phyloP scores from a whole-genome alignment of 495 filamentous ascomycete species.

The Talaromyces ruber region DNA sequence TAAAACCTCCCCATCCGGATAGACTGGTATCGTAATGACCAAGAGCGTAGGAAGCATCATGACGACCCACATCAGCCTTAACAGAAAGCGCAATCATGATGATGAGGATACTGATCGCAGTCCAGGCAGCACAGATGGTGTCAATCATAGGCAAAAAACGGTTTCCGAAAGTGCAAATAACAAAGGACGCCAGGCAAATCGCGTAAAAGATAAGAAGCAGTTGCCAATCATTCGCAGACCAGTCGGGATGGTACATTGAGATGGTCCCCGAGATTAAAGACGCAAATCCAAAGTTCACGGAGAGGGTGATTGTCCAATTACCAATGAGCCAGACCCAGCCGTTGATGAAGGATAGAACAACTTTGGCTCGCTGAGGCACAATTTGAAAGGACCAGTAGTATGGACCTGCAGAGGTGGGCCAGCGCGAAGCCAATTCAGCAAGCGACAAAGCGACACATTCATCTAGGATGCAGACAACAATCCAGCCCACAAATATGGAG shows the following conservation, averaged over 20 bases:
- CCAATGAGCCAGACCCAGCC: constrained; percentile 62
- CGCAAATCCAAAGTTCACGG: constrained; percentile 59
- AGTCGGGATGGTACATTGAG: constrained; percentile 46
- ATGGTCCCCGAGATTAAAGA: constrained; percentile 50
- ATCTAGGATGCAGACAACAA: constrained; percentile 28
- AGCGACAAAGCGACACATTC: constrained; percentile 34
- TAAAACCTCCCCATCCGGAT: constrained; percentile 36
- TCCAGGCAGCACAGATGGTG: constrained; percentile 33
- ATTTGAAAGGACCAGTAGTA: constrained; percentile 45
- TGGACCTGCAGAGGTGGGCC: constrained; percentile 40
- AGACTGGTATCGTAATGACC: constrained; percentile 40
- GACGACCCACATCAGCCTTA: constrained; percentile 32
- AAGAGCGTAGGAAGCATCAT: constrained; percentile 32
- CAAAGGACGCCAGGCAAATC: constrained; percentile 43
- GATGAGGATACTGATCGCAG: constrained; percentile 27
- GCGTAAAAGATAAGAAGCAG: constrained; percentile 52
- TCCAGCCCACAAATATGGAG: constrained; percentile 36
- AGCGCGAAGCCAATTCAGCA: constrained; percentile 38
- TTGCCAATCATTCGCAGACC: constrained; percentile 47
- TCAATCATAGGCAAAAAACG: constrained; percentile 48
- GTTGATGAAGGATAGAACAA: constrained; percentile 52
- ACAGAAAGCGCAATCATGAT: constrained; percentile 31
- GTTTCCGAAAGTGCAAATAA: constrained; percentile 50
- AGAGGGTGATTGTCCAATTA: constrained; percentile 62
- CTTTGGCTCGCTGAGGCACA: constrained; percentile 15